Conservation (phyloP, 1,284 basidiomycete genomes). For the Heterobasidion parviporum region DNA sequence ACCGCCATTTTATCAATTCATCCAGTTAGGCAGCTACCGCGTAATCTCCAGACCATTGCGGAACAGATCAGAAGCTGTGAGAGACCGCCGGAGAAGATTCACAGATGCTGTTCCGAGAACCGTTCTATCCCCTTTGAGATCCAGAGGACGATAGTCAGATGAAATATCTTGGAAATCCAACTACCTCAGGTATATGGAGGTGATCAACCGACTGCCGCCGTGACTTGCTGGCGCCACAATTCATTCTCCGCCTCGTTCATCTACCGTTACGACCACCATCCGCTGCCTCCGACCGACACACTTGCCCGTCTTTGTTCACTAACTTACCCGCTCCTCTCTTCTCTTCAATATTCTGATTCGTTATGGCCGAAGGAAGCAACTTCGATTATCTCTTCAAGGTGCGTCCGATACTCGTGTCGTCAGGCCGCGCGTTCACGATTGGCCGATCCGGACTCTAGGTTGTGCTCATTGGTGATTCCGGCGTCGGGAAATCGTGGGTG, state of each 20-base stretch:
- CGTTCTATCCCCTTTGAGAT: too few species aligned
- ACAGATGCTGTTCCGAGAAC: too few species aligned
- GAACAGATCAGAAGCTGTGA: too few species aligned
- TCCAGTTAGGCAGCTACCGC: too few species aligned
- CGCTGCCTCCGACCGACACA: not conserved
- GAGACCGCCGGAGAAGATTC: too few species aligned
- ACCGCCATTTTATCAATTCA: too few species aligned
- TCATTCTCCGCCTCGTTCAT: not conserved
- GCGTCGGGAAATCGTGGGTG: constrained; percentile 94
- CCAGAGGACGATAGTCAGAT: too few species aligned
- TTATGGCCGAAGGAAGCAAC: constrained; percentile 84
- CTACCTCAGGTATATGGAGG: too few species aligned
- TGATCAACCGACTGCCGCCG: too few species aligned
- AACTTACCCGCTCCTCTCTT: not conserved
- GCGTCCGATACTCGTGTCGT: constrained; percentile 11
- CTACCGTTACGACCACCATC: not conserved
- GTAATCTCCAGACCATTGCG: too few species aligned
- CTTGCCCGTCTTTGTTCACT: not conserved
- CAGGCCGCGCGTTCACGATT: not conserved
- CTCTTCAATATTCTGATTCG: not conserved
- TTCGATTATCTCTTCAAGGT: constrained; percentile 97
- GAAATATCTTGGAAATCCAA: too few species aligned
- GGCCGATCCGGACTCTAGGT: constrained; percentile 43
- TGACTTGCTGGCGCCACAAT: not conserved
- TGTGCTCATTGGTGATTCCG: constrained; percentile 97